A percentile compares a stretch with the other conserved stretches of the same genome.
phyloP scores from a whole-genome alignment of 768 basidiomycete species.

The Lentinula lateritia region DNA sequence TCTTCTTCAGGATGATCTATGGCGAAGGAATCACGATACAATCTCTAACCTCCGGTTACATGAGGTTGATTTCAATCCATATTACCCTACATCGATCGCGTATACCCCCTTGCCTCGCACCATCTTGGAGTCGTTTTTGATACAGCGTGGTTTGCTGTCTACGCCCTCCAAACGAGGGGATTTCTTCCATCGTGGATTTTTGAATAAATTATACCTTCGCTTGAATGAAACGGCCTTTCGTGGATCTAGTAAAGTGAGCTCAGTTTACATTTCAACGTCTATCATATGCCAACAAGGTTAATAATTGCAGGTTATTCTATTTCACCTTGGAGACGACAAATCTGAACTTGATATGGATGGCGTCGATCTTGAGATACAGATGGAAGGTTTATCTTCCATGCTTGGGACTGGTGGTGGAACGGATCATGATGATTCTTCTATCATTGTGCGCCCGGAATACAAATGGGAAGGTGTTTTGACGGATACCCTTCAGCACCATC shows the following conservation, averaged over 20 bases:
- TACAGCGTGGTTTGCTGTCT: slow-evolving; percentile 53
- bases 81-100: slow-evolving; percentile 67
- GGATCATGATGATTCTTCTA: slow-evolving; percentile 57
- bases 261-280: not conserved
- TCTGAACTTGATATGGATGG: slow-evolving; percentile 60
- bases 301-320: slow-evolving; percentile 46
- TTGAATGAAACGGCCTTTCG: slow-evolving; percentile 63
- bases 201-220: slow-evolving; percentile 69
- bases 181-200: slow-evolving; percentile 56
- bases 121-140: slow-evolving; percentile 58
- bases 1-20: slow-evolving; percentile 60
- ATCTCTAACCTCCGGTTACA: slow-evolving; percentile 43
- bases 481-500: slow-evolving; percentile 40
- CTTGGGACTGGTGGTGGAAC: slow-evolving; percentile 66
- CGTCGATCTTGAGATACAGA: slow-evolving; percentile 48
- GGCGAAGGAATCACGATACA: slow-evolving; percentile 63
- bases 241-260: slow-evolving; percentile 44
- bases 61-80: slow-evolving; percentile 62
- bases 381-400: slow-evolving; percentile 36
- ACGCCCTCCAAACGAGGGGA: slow-evolving; percentile 35
- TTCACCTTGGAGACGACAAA: slow-evolving; percentile 51
- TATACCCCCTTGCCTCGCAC: slow-evolving; percentile 64
- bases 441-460: slow-evolving; percentile 57
- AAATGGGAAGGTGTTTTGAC: slow-evolving; percentile 66
- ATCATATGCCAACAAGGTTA: not conserved